A percentile compares a stretch with the other conserved stretches of the same genome.
These are phyloP conservation scores for Serendipita sp. DNA, from an alignment of 768 basidiomycete genomes.

Conservation along the genomic window DNA sequence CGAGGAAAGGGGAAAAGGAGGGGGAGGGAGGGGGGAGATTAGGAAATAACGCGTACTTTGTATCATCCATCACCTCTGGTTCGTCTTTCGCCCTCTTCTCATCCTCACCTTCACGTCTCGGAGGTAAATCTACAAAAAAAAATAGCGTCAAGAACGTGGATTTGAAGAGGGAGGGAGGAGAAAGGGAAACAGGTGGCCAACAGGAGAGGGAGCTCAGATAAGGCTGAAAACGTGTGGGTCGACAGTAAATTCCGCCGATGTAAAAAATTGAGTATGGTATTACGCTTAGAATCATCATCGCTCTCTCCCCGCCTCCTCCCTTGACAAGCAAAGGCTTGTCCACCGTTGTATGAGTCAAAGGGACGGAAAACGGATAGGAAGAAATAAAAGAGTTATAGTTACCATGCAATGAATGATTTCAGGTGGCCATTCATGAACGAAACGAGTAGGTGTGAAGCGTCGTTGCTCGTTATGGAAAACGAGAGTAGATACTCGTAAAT, in stretches of 20 bases:
- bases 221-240: slow-evolving; percentile 3
- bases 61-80: too few species aligned
- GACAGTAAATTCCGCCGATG: not conserved
- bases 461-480: too few species aligned
- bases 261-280: slow-evolving; percentile 5
- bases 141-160: not conserved
- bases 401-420: too few species aligned
- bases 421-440: too few species aligned
- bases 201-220: not conserved
- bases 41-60: not conserved
- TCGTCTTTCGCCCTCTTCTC: too few species aligned
- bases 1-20: not conserved
- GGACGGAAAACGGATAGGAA: too few species aligned
- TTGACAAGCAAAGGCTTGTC: too few species aligned
- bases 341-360: too few species aligned
- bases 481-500: too few species aligned
- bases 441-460: too few species aligned
- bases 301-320: not conserved
- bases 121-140: not conserved
- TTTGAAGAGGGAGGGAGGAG: not conserved
- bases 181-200: not conserved
- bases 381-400: too few species aligned
- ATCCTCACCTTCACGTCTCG: not conserved
- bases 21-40: too few species aligned
- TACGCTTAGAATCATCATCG: not conserved